Evolutionary conservation across 2,329 filamentous ascomycete genomes (phyloP).

Genomic region (Escovopsis weberi): DNA sequence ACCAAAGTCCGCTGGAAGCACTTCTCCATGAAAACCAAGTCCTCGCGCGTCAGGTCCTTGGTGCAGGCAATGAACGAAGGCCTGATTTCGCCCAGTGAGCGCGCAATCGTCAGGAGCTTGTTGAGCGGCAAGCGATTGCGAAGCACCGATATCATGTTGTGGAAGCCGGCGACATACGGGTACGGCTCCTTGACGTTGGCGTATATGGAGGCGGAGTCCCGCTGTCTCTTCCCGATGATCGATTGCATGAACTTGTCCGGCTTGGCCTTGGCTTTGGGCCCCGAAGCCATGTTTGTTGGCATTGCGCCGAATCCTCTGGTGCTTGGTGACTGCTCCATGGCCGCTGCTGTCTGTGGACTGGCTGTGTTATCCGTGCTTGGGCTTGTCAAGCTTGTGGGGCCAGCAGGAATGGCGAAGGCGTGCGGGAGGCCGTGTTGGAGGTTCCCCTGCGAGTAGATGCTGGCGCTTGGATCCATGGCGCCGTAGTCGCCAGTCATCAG

Average conservation of each 20-base stretch:
- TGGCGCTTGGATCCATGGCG: slow-evolving; percentile 34
- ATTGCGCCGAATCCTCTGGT: slow-evolving; percentile 15
- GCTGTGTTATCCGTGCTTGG: slow-evolving; percentile 49
- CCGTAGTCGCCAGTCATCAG: slow-evolving; percentile 38
- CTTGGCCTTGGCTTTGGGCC: slow-evolving; percentile 28
- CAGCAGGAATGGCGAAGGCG: slow-evolving; percentile 49
- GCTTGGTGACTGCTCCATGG: slow-evolving; percentile 40
- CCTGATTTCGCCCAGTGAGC: slow-evolving; percentile 75
- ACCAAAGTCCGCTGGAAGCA: slow-evolving; percentile 86
- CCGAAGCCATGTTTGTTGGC: slow-evolving; percentile 10
- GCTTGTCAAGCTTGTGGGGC: slow-evolving; percentile 46
- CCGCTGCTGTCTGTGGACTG: slow-evolving; percentile 41
- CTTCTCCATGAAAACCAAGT: slow-evolving; percentile 95
- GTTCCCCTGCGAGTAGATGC: slow-evolving; percentile 40
- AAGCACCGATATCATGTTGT: slow-evolving; percentile 70
- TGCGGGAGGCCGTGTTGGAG: slow-evolving; percentile 49
- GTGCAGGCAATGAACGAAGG: slow-evolving; percentile 89
- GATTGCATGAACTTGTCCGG: slow-evolving; percentile 30
- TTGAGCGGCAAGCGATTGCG: slow-evolving; percentile 63
- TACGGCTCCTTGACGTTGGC: slow-evolving; percentile 83
- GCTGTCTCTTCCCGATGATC: slow-evolving; percentile 42
- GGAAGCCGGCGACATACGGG: slow-evolving; percentile 79
- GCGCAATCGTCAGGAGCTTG: slow-evolving; percentile 70
- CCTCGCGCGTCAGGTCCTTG: slow-evolving; percentile 72
- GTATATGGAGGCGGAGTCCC: slow-evolving; percentile 76